Conservation (phyloP, 2,329 filamentous ascomycete species). For the Venturia nashicola region DNA sequence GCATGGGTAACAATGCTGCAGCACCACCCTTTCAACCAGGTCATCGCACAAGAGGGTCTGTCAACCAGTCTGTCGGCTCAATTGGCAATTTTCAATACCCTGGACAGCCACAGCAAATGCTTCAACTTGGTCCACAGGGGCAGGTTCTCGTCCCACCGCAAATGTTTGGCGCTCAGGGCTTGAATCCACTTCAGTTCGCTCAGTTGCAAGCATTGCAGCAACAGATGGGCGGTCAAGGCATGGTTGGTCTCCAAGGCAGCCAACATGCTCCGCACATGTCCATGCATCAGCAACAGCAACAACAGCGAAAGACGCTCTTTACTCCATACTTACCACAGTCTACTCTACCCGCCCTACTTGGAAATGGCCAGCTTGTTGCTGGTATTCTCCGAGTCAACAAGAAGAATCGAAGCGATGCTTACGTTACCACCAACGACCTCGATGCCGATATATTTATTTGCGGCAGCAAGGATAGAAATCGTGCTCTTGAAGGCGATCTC, state of each 20-base stretch:
- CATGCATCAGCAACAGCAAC: slow-evolving; percentile 46
- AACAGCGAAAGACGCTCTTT: slow-evolving; percentile 95
- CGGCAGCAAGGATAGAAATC: slow-evolving; percentile 96
- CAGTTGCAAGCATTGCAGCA: slow-evolving; percentile 89
- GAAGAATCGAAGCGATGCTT: slow-evolving; percentile 97
- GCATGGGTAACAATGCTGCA: slow-evolving; percentile 59
- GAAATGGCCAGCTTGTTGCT: slow-evolving; percentile 86
- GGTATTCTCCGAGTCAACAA: slow-evolving; percentile 98
- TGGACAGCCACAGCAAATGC: slow-evolving; percentile 64
- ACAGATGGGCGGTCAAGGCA: slow-evolving; percentile 65
- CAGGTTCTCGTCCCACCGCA: slow-evolving; percentile 76
- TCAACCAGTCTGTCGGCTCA: slow-evolving; percentile 73
- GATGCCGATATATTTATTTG: slow-evolving; percentile 99
- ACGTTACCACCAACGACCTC: slow-evolving; percentile 87
- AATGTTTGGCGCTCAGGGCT: slow-evolving; percentile 72
- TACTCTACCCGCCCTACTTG: slow-evolving; percentile 77
- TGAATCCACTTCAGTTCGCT: slow-evolving; percentile 77
- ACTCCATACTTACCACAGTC: slow-evolving; percentile 95
- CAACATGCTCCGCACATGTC: slow-evolving; percentile 59
- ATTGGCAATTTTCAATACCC: slow-evolving; percentile 82
- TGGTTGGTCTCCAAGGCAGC: slow-evolving; percentile 50
- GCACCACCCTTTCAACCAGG: slow-evolving; percentile 77
- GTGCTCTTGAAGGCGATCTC: slow-evolving; percentile 88
- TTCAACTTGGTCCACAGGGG: slow-evolving; percentile 66
- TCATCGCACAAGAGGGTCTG: slow-evolving; percentile 72